Percentiles rank a stretch among this genome's conserved stretches.
These are phyloP conservation scores for Protomyces inundatus DNA, from an alignment of 1,139 yeast genomes.

Conservation along the genomic window DNA sequence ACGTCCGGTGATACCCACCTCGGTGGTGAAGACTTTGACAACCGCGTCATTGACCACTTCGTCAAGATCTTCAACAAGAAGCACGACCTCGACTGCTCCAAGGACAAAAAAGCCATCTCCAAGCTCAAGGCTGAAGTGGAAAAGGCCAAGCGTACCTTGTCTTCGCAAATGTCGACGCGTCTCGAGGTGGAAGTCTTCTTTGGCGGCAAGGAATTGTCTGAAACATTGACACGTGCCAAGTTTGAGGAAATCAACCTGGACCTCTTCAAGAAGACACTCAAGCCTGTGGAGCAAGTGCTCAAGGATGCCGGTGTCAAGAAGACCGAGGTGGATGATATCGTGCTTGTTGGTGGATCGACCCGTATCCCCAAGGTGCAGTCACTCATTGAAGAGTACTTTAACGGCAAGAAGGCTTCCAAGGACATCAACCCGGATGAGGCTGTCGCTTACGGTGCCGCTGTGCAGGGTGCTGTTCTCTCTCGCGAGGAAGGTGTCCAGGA, in stretches of 20 bases:
- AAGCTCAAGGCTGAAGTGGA: conserved; percentile 94
- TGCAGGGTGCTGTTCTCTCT: conserved; percentile 90
- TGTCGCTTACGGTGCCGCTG: conserved; percentile 97
- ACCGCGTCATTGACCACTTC: conserved; percentile 80
- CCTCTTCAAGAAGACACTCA: conserved; percentile 79
- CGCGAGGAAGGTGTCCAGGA: conserved; percentile 84
- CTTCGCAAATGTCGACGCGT: conserved; percentile 83
- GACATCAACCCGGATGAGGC: conserved; percentile 98
- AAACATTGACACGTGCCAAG: conserved; percentile 88
- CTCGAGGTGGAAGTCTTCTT: conserved; percentile 91
- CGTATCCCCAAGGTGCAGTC: conserved; percentile 97
- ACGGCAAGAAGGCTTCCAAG: conserved; percentile 89
- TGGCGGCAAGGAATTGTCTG: conserved; percentile 93
- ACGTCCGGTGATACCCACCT: conserved; percentile 94
- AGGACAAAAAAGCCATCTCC: conserved; percentile 73
- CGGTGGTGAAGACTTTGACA: conserved; percentile 97
- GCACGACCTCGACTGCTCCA: conserved; percentile 68
- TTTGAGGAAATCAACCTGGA: conserved; percentile 89
- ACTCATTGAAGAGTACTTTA: conserved; percentile 77
- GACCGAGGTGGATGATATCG: conserved; percentile 83
- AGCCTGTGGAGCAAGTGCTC: conserved; percentile 89
- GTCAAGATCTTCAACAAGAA: conserved; percentile 82
- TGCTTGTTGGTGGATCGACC: conserved; percentile 94
- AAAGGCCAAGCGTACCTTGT: conserved; percentile 91
- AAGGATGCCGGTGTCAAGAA: conserved; percentile 82